Percentiles rank a stretch among this genome's conserved stretches.
Conservation (phyloP, 345 rosid genomes). For the Lepidium sativum region DNA sequence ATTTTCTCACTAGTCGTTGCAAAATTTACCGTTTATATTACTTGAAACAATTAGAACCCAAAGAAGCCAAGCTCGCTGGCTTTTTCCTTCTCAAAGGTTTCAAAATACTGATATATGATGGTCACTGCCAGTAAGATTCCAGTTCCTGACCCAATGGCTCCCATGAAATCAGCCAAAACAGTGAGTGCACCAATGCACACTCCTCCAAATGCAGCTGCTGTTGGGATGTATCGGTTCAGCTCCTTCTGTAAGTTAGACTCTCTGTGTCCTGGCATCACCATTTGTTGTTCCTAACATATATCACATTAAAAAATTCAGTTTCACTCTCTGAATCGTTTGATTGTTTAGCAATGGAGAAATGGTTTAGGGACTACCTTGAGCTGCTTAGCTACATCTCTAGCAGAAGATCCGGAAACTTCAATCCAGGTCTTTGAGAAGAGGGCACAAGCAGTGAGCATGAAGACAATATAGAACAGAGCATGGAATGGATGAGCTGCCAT, state of each 20-base stretch:
- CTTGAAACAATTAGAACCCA: slow-evolving; percentile 35
- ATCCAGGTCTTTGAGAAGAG: slow-evolving; percentile 79
- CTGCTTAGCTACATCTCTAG: slow-evolving; percentile 74
- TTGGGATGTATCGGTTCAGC: slow-evolving; percentile 66
- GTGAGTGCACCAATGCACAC: slow-evolving; percentile 74
- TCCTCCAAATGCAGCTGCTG: slow-evolving; percentile 76
- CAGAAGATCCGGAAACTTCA: slow-evolving; percentile 77
- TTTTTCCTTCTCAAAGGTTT: slow-evolving; percentile 68
- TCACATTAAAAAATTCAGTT: not conserved
- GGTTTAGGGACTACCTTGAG: slow-evolving; percentile 42
- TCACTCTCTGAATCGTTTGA: not conserved
- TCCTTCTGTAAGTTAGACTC: slow-evolving; percentile 69
- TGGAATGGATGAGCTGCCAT: slow-evolving; percentile 80
- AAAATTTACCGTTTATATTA: slow-evolving; percentile 3
- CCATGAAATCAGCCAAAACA: slow-evolving; percentile 69
- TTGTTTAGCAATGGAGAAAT: not conserved
- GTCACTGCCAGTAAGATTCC: slow-evolving; percentile 69
- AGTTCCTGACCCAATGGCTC: slow-evolving; percentile 78
- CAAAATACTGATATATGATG: slow-evolving; percentile 60
- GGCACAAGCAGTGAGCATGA: slow-evolving; percentile 73
- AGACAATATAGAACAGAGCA: slow-evolving; percentile 63
- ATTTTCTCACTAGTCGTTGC: slow-evolving; percentile 3
- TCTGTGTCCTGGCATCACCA: slow-evolving; percentile 79
- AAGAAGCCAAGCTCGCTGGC: slow-evolving; percentile 79
- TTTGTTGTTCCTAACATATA: slow-evolving; percentile 62